Conservation (phyloP, 2,329 filamentous ascomycete genomes). For the Periconia digitata region DNA sequence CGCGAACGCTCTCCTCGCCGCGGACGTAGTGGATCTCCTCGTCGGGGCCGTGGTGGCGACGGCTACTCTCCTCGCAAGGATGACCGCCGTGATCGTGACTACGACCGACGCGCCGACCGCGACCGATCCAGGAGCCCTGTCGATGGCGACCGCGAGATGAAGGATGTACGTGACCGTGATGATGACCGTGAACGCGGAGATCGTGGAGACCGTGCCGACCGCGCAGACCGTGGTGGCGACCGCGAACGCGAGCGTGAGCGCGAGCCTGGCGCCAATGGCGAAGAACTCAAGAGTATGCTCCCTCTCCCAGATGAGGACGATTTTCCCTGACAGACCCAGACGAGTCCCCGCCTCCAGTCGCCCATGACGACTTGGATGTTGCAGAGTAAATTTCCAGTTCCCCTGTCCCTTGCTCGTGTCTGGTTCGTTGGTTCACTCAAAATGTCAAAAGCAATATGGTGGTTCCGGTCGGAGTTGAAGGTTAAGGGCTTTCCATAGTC, state of each 20-base stretch:
- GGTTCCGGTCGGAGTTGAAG: conserved; percentile 24
- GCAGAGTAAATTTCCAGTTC: conserved; percentile 62
- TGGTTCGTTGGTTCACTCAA: conserved; percentile 21
- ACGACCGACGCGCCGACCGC: conserved; percentile 66
- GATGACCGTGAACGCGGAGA: conserved; percentile 56
- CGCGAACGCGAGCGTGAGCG: conserved; percentile 53
- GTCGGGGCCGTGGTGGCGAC: conserved; percentile 56
- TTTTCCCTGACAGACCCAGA: conserved; percentile 48
- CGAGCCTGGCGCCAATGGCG: conserved; percentile 76
- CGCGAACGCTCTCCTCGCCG: conserved; percentile 61
- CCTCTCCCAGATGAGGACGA: conserved; percentile 18
- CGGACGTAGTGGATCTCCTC: conserved; percentile 51
- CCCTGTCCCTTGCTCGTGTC: conserved; percentile 15
- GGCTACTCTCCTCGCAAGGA: conserved; percentile 87
- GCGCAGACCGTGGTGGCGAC: conserved; percentile 55
- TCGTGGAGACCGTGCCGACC: conserved; percentile 53
- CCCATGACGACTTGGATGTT: conserved; percentile 93
- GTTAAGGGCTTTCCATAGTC: conserved; percentile 27
- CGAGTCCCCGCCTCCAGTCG: conserved; percentile 73
- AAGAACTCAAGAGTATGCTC: conserved; percentile 80
- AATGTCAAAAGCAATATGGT: conserved; percentile 18
- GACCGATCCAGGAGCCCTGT: conserved; percentile 70
- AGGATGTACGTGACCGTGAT: conserved; percentile 61
- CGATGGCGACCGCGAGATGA: conserved; percentile 57
- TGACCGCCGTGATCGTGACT: conserved; percentile 62